Evolutionary conservation across 139 green algal genomes (phyloP).

Genomic region (Micromonas pusilla): DNA sequence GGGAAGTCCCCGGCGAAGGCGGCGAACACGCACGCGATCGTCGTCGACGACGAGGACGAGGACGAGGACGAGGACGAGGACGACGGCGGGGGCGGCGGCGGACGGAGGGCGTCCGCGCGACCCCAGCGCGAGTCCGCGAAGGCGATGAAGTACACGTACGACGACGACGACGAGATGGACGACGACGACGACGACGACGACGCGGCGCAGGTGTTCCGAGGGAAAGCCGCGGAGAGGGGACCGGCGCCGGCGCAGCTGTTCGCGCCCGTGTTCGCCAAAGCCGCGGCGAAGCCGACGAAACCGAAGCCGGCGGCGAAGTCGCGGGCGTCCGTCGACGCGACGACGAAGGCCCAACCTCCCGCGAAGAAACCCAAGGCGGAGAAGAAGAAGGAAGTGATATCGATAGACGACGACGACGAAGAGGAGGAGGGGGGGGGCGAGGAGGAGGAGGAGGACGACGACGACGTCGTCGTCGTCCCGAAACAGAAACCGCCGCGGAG

Average conservation of each 20-base stretch:
- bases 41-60: constrained; percentile 1
- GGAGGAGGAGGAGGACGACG: not conserved
- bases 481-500: not conserved
- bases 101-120: no score
- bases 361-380: no score
- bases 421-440: not conserved
- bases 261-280: not conserved
- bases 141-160: not conserved
- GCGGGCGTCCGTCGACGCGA: not conserved
- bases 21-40: not conserved
- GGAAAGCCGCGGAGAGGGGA: not conserved
- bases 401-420: not conserved
- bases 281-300: not conserved
- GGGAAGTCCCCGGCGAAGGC: no score
- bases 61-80: not conserved
- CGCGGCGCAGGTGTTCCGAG: not conserved
- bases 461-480: not conserved
- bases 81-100: not conserved
- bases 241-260: no score
- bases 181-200: constrained; percentile 12
- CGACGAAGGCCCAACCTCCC: no score
- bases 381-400: not conserved
- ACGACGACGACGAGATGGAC: constrained; percentile 1
- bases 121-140: constrained; percentile 12
- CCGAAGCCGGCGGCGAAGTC: no score